Evolutionary conservation across 139 green algal genomes (phyloP).

Genomic region (Dunaliella sp.): DNA sequence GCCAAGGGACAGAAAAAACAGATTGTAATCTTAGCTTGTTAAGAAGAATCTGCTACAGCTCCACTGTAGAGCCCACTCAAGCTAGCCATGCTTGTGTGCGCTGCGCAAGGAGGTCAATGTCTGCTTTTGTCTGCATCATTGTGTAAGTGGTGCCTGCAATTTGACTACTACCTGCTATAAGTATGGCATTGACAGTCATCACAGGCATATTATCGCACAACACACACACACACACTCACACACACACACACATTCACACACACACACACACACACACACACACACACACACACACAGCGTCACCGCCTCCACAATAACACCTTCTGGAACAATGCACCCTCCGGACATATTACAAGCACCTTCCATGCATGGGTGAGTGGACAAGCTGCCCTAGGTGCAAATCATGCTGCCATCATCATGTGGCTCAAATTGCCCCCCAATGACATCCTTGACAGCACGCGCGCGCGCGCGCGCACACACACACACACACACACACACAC

Average conservation of each 20-base stretch:
- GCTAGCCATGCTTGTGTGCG: too few relatives aligned
- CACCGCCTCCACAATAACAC: neutral
- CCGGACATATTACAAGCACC: neutral
- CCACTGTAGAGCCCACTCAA: too few relatives aligned
- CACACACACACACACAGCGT: neutral
- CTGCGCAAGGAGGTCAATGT: too few relatives aligned
- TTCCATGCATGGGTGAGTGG: neutral
- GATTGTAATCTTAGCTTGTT: too few relatives aligned
- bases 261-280: neutral
- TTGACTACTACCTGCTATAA: too few relatives aligned
- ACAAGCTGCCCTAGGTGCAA: neutral
- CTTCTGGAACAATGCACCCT: neutral
- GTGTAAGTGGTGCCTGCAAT: too few relatives aligned
- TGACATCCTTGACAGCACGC: neutral
- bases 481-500: too few relatives aligned
- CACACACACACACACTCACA: neutral
- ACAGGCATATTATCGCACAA: neutral
- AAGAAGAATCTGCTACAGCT: too few relatives aligned
- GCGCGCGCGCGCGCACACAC: too few relatives aligned
- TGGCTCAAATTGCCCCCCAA: neutral
- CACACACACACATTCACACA: neutral
- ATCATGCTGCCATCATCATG: neutral
- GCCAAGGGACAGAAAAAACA: too few relatives aligned
- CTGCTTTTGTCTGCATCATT: too few relatives aligned
- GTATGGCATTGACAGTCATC: too few relatives aligned